These are phyloP conservation scores for Hyaloperonospora arabidopsidis DNA, from an alignment of 352 stramenopile genomes.

Conservation along the genomic window DNA sequence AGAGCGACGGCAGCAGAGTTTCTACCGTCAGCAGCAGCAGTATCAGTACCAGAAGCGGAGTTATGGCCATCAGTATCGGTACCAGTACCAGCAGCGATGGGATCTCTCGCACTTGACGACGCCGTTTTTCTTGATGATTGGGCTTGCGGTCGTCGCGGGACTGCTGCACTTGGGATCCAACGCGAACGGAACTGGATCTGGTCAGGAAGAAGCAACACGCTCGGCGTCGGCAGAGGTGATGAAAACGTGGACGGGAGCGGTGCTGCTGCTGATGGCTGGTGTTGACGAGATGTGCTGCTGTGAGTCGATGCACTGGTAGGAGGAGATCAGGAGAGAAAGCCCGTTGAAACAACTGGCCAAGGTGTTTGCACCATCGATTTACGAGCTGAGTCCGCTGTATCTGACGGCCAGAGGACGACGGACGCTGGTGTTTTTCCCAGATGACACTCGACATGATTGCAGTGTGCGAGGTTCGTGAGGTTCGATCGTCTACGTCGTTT, in stretches of 20 bases:
- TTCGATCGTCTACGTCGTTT: background rate
- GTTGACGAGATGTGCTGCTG: background rate
- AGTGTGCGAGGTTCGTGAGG: conserved; percentile 43
- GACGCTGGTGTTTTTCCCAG: conserved; percentile 57
- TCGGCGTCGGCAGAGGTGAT: background rate
- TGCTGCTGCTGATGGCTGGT: background rate
- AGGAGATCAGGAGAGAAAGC: conserved; percentile 16
- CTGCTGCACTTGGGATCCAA: conserved; percentile 38
- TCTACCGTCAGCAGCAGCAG: conserved; percentile 45
- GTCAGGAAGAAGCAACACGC: background rate
- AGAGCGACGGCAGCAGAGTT: conserved; percentile 32
- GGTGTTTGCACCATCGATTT: conserved; percentile 62
- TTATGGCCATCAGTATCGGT: conserved; percentile 19
- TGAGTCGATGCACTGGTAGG: background rate
- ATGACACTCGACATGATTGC: conserved; percentile 34
- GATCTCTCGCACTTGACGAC: conserved; percentile 34
- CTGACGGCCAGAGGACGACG: conserved; percentile 50
- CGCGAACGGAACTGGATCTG: conserved; percentile 5
- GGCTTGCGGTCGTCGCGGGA: conserved; percentile 38
- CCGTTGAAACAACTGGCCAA: conserved; percentile 49
- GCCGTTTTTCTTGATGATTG: conserved; percentile 40
- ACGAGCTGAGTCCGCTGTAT: conserved; percentile 58
- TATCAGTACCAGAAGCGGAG: conserved; percentile 11
- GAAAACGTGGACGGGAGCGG: background rate
- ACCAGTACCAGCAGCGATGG: conserved; percentile 28